Conservation (phyloP, 495 filamentous ascomycete species). For the Talaromyces thailandensis region DNA sequence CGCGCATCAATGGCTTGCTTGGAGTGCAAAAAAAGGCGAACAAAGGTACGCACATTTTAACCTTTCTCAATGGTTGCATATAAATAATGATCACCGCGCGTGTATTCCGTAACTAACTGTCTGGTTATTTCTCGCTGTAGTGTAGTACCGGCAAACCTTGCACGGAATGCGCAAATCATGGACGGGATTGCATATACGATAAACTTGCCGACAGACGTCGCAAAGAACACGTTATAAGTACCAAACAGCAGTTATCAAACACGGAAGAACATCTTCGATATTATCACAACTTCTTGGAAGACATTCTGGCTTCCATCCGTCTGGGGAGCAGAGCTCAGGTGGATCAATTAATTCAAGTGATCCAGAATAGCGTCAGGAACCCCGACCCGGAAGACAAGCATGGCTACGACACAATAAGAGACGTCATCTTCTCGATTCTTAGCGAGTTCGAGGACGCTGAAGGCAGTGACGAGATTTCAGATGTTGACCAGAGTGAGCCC, state of each 20-base stretch:
- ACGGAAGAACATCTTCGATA: conserved; percentile 23
- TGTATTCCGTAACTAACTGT: background rate
- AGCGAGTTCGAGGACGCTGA: conserved; percentile 4
- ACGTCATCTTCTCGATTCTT: background rate
- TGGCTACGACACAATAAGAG: background rate
- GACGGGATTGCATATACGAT: conserved; percentile 29
- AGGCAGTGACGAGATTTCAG: background rate
- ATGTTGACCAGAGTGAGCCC: background rate
- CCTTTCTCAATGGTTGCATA: background rate
- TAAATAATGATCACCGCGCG: background rate
- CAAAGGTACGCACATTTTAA: conserved; percentile 23
- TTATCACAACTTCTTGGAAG: conserved; percentile 20
- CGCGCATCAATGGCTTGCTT: conserved; percentile 32
- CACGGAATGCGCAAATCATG: conserved; percentile 26
- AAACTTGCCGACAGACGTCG: conserved; percentile 31
- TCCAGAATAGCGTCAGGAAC: conserved; percentile 11
- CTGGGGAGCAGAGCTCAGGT: conserved; percentile 11
- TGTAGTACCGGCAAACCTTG: conserved; percentile 22
- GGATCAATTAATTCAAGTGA: conserved; percentile 17
- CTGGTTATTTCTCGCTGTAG: conserved; percentile 13
- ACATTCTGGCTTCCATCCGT: conserved; percentile 21
- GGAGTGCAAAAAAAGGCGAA: conserved; percentile 33
- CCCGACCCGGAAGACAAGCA: background rate
- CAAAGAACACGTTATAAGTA: conserved; percentile 19
- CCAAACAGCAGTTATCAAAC: conserved; percentile 8